phyloP scores from a whole-genome alignment of 2,329 filamentous ascomycete species.

The Aspergillus awamori region DNA sequence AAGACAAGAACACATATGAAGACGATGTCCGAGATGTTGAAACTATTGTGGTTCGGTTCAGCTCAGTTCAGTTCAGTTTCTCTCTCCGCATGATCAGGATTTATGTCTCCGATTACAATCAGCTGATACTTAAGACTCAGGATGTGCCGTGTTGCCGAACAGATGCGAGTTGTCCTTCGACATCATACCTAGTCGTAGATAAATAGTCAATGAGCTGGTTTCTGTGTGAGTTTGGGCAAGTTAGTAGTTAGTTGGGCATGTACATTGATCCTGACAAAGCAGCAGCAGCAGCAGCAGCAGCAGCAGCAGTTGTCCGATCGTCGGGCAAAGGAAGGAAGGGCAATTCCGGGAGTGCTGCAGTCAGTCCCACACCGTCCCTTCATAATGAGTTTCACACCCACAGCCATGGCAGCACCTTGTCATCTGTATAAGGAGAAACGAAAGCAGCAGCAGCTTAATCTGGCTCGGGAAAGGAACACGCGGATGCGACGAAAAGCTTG shows the following conservation, averaged over 20 bases:
- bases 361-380: neutral
- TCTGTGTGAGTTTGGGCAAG: no score
- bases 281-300: neutral
- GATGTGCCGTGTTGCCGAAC: neutral
- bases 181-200: no score
- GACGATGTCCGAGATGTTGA: neutral
- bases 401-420: neutral
- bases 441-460: slow-evolving; percentile 15
- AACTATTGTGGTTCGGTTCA: neutral
- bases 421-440: neutral
- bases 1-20: neutral
- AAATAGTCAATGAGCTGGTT: no score
- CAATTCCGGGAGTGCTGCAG: neutral
- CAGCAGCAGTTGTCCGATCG: neutral
- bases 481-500: slow-evolving; percentile 18
- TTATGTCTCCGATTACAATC: neutral
- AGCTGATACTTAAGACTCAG: neutral
- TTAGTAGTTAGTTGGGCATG: neutral
- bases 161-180: neutral
- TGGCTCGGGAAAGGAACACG: slow-evolving; percentile 13
- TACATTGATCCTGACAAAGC: neutral
- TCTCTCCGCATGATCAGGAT: slow-evolving; percentile 1
- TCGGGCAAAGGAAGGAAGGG: no score
- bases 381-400: neutral
- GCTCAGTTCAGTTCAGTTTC: neutral